Percentiles rank a stretch among this genome's conserved stretches.
phyloP scores from a whole-genome alignment of 1,284 basidiomycete genomes.

The Blastosporella zonata region DNA sequence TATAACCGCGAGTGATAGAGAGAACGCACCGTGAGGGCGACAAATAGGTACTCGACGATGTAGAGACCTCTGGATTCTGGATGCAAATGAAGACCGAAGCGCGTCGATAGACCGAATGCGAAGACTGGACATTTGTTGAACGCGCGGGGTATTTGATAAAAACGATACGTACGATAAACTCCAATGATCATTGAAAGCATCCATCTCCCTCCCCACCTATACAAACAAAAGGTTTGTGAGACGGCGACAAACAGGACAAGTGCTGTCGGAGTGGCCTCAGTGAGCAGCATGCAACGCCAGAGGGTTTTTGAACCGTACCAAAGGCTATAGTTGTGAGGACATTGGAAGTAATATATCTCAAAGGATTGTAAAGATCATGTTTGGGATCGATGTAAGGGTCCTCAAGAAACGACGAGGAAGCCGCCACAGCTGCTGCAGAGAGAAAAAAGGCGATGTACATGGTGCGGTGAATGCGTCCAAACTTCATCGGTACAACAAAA shows the following conservation, averaged over 20 bases:
- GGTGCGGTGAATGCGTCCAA: background rate
- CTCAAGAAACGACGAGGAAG: background rate
- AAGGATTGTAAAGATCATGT: slow-evolving; percentile 51
- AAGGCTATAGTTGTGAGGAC: slow-evolving; percentile 52
- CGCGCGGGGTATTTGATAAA: background rate
- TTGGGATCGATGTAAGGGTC: slow-evolving; percentile 37
- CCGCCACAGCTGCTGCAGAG: background rate
- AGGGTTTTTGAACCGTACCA: slow-evolving; percentile 28
- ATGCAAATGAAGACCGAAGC: slow-evolving; percentile 45
- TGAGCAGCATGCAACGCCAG: background rate
- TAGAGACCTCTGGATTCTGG: slow-evolving; percentile 47
- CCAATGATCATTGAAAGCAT: slow-evolving; percentile 68
- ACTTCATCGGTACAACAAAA: background rate
- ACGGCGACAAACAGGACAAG: slow-evolving; percentile 50
- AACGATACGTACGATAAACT: slow-evolving; percentile 43
- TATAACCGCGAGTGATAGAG: slow-evolving; percentile 2
- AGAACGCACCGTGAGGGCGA: slow-evolving; percentile 56
- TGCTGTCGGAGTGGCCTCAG: slow-evolving; percentile 26
- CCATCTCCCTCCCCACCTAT: slow-evolving; percentile 50
- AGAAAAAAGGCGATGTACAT: background rate
- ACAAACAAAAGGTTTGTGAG: slow-evolving; percentile 45
- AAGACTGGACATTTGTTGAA: slow-evolving; percentile 33
- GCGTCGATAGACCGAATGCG: slow-evolving; percentile 47
- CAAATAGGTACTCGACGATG: slow-evolving; percentile 58
- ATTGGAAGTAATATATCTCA: slow-evolving; percentile 62